These are phyloP conservation scores for Bipolaris bicolor DNA, from an alignment of 2,329 filamentous ascomycete genomes.

Conservation along the genomic window DNA sequence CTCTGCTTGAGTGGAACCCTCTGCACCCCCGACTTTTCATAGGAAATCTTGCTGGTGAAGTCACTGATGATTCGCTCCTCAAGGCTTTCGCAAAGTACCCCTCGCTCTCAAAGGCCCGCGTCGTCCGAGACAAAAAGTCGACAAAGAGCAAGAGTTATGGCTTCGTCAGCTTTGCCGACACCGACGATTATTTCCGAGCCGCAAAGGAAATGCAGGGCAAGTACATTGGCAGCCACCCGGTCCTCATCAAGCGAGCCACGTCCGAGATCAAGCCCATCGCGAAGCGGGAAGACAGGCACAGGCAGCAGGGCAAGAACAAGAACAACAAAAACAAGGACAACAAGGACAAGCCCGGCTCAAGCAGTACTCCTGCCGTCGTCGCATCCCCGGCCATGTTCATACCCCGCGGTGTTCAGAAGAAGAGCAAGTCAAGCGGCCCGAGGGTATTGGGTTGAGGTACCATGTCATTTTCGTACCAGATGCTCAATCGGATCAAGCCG, in stretches of 20 bases:
- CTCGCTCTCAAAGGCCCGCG: constrained; percentile 88
- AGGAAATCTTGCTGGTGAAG: constrained; percentile 94
- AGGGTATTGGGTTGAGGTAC: constrained; percentile 37
- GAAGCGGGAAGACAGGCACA: constrained; percentile 54
- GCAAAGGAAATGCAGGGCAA: constrained; percentile 99
- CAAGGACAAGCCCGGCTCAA: constrained; percentile 27
- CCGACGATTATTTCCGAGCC: constrained; percentile 94
- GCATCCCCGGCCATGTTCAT: constrained; percentile 32
- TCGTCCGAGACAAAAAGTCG: constrained; percentile 93
- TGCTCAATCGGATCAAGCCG: not conserved
- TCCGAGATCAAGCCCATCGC: constrained; percentile 85
- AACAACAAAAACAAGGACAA: constrained; percentile 45
- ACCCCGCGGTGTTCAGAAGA: constrained; percentile 41
- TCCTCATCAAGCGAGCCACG: constrained; percentile 83
- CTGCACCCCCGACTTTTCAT: constrained; percentile 94
- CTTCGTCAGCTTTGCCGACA: constrained; percentile 93
- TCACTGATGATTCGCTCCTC: constrained; percentile 91
- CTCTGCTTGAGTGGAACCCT: constrained; percentile 94
- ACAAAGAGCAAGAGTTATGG: constrained; percentile 96
- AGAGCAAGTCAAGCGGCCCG: constrained; percentile 37
- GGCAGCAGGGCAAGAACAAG: constrained; percentile 59
- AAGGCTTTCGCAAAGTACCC: constrained; percentile 92
- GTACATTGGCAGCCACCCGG: constrained; percentile 97
- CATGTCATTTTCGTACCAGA: not conserved
- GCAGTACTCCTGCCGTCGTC: constrained; percentile 20